Conservation (phyloP, 2,329 filamentous ascomycete genomes). For the Pseudocercospora cruenta region DNA sequence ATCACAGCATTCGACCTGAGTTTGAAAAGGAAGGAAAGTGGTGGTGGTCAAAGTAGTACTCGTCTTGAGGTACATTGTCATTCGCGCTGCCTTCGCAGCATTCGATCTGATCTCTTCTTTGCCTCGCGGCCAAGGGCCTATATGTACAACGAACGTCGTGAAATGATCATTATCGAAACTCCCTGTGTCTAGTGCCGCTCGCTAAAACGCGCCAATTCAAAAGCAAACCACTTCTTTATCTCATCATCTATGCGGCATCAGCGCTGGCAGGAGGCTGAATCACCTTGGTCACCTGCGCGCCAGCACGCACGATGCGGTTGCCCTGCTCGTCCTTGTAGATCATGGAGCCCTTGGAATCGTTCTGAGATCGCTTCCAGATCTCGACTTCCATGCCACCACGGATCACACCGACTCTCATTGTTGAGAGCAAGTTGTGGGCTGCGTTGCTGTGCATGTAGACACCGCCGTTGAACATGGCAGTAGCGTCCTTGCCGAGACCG, state of each 20-base stretch:
- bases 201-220: conserved; percentile 25
- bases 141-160: conserved; percentile 9
- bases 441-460: conserved; percentile 90
- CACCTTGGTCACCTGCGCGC: conserved; percentile 82
- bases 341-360: conserved; percentile 80
- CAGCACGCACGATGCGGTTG: conserved; percentile 81
- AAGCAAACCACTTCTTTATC: conserved; percentile 18
- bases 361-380: conserved; percentile 87
- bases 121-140: conserved; percentile 2
- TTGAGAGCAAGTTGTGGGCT: conserved; percentile 84
- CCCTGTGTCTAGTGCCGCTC: conserved; percentile 16
- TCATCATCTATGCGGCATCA: conserved; percentile 68
- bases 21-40: neutral
- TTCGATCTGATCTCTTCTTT: neutral
- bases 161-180: conserved; percentile 8
- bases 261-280: conserved; percentile 78
- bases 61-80: neutral
- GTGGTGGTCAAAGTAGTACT: neutral
- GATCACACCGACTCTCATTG: conserved; percentile 85
- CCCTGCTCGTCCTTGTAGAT: conserved; percentile 80
- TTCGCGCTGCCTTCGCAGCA: neutral
- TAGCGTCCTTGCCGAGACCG: conserved; percentile 83
- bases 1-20: neutral
- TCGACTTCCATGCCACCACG: conserved; percentile 86
- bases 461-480: conserved; percentile 88